Percentiles rank a stretch among this genome's conserved stretches.
Evolutionary conservation across 306 rosid genomes (phyloP).

Genomic region (Begonia peltatifolia): DNA sequence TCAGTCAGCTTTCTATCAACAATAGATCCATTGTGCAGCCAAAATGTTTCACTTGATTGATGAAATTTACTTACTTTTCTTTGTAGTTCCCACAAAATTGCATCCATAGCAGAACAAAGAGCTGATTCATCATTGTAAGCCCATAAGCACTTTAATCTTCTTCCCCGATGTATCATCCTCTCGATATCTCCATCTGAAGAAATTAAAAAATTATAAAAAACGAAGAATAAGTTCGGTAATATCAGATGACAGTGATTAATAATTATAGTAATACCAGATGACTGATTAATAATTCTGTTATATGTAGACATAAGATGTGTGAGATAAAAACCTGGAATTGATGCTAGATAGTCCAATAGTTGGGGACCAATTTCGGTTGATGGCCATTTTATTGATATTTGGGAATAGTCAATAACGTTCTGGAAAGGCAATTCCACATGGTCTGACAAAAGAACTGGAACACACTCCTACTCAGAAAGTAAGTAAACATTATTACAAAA

Average conservation of each 20-base stretch:
- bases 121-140: constrained; percentile 52
- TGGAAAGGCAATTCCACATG: constrained; percentile 83
- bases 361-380: constrained; percentile 63
- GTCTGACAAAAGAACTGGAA: constrained; percentile 85
- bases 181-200: constrained; percentile 52
- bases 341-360: constrained; percentile 71
- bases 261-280: neutral
- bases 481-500: constrained; percentile 10
- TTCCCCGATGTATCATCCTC: constrained; percentile 52
- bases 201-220: neutral
- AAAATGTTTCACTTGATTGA: constrained; percentile 84
- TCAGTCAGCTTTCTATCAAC: constrained; percentile 56
- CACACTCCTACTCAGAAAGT: constrained; percentile 62
- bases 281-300: neutral
- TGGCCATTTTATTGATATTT: constrained; percentile 96
- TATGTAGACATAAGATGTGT: constrained; percentile 1
- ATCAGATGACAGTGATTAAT: too few species aligned
- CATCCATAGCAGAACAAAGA: constrained; percentile 82
- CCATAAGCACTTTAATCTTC: constrained; percentile 64
- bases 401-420: constrained; percentile 71
- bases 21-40: constrained; percentile 76
- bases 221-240: neutral
- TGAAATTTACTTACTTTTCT: constrained; percentile 85
- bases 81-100: constrained; percentile 87
- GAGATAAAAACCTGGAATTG: constrained; percentile 64